Evolutionary conservation across 177 flowering plant genomes (phyloP).

Genomic region (Vitis hybrid): DNA sequence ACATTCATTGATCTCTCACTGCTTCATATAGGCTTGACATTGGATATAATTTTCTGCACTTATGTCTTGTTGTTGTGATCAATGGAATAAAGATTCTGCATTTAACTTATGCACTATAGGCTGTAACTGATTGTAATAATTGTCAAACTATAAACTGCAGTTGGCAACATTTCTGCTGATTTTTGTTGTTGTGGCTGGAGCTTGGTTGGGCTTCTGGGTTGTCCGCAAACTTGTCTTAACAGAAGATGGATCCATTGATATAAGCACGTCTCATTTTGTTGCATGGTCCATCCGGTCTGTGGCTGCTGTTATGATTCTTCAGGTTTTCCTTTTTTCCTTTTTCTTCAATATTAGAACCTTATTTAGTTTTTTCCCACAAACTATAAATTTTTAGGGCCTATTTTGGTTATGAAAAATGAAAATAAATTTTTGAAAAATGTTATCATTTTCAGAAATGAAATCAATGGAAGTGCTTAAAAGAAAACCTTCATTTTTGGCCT

Average conservation of each 20-base stretch:
- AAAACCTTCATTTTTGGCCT: too few relatives aligned
- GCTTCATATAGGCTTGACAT: too few relatives aligned
- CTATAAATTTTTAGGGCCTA: too few relatives aligned
- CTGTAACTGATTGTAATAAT: background rate
- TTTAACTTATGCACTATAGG: too few relatives aligned
- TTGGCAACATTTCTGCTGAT: conserved; percentile 58
- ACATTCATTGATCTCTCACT: too few relatives aligned
- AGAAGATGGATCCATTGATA: conserved; percentile 82
- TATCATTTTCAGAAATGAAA: too few relatives aligned
- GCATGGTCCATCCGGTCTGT: conserved; percentile 69
- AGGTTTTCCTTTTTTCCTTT: conserved; percentile 41
- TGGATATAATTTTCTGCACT: too few relatives aligned
- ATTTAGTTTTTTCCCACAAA: background rate
- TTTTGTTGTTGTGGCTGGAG: conserved; percentile 69
- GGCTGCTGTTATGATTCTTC: conserved; percentile 68
- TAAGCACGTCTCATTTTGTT: conserved; percentile 59
- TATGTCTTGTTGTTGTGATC: too few relatives aligned
- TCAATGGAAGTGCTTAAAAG: too few relatives aligned
- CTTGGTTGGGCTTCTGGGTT: conserved; percentile 96
- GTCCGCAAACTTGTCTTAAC: conserved; percentile 75
- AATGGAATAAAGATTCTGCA: too few relatives aligned
- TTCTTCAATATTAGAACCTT: background rate
- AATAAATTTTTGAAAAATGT: too few relatives aligned
- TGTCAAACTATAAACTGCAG: conserved; percentile 45
- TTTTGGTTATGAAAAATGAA: too few relatives aligned